phyloP scores from a whole-genome alignment of 2,329 filamentous ascomycete species.

The Grosmannia penicillata region DNA sequence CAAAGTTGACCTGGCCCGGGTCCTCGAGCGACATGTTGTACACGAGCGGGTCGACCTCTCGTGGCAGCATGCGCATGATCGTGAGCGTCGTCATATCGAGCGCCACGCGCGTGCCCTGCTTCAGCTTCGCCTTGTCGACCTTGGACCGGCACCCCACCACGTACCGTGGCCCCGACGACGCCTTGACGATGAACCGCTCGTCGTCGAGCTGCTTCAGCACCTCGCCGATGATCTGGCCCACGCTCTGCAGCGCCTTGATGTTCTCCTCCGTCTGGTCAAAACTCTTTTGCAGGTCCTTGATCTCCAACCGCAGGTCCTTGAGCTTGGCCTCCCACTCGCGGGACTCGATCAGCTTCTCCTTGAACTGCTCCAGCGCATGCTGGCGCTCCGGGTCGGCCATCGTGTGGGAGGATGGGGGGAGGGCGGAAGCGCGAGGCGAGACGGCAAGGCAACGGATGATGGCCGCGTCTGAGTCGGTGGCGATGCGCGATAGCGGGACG shows the following conservation, averaged over 20 bases:
- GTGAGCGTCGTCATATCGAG: conserved; percentile 99
- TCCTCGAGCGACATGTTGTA: conserved; percentile 99
- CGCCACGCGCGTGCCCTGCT: conserved; percentile 94
- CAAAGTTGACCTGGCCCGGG: conserved; percentile 94
- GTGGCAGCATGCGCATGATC: conserved; percentile 98
- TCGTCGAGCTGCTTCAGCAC: conserved; percentile 98
- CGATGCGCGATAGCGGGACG: no score
- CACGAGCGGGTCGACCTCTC: conserved; percentile 94
- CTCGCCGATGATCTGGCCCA: conserved; percentile 98
- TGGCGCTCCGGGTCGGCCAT: conserved; percentile 41
- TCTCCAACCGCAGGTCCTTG: conserved; percentile 83
- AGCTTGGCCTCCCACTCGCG: conserved; percentile 98
- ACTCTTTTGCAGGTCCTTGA: conserved; percentile 88
- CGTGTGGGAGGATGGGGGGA: background rate
- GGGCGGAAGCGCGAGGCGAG: no score
- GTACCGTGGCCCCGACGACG: conserved; percentile 91
- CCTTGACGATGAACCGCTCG: conserved; percentile 98
- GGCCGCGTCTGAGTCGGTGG: no score
- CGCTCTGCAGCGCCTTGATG: conserved; percentile 97
- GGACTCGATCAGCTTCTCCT: conserved; percentile 75
- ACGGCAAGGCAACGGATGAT: no score
- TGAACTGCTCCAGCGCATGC: conserved; percentile 64
- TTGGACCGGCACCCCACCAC: conserved; percentile 97
- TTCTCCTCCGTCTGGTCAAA: conserved; percentile 97
- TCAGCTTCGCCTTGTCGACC: conserved; percentile 92